Evolutionary conservation across 2,329 filamentous ascomycete genomes (phyloP), one percentile per base, ranked within the genome.

Genomic region (Arachnomyces sp.): DNA sequence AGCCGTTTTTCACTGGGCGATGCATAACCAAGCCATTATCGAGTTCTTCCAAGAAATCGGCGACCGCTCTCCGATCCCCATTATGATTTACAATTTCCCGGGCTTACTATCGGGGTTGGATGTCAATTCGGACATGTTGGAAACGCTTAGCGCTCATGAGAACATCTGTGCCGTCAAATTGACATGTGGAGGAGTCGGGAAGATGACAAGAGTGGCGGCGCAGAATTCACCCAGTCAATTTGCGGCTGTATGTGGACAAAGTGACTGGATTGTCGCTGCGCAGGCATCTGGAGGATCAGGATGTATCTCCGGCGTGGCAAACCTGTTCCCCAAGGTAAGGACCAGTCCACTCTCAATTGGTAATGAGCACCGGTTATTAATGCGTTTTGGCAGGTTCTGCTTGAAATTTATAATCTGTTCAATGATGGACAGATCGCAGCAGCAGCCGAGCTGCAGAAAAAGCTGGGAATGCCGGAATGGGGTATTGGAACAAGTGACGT

Each of bases 71-170:
- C 56, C 66, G 2, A 52, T 80, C 5, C 75, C 75, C 1, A 61
- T 80, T 25, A 65, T 80, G 30, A 59, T 80, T 12, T 78, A 79
- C 62, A 79, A 79, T 57, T 81, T 80, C 57, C 78, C 78, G 2
- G 73, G 60, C 25, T 75, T 81, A n/a, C 77, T 72, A 53, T 75
- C 75, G 47, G 77, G 77, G 34, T 60, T 81, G n/a, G 78, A 82
- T 54, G 64, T 82, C 12, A 75, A 78, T 55, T 77, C 74, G 3
- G 74, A 72, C 31, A 67, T 67, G 2, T 73, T 81, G 36, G 74
- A 72, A 0, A 52, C 56, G 14, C 63, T 81, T 2, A 71, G 69
- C 13, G 50, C 65, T 39, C 56, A 68, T 43, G 71, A 74, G 29
- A 82, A 82, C 53, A 82, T 84, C 46, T 76, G 77, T 36, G 80